phyloP scores from a whole-genome alignment of 306 rosid species.

The Spatholobus suberectus region DNA sequence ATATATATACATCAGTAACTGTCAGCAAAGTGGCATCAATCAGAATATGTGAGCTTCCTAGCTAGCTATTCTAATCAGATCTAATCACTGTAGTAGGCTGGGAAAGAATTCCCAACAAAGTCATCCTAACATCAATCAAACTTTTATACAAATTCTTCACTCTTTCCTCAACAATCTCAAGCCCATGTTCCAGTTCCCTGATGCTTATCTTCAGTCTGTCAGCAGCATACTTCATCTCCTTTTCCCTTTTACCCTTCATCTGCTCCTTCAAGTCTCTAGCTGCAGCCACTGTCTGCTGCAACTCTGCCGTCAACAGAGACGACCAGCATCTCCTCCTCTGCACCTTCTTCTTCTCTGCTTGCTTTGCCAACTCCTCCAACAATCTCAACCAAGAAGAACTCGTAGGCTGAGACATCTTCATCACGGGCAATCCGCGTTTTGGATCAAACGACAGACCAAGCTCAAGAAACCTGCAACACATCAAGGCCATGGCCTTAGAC shows the following conservation, averaged over 20 bases:
- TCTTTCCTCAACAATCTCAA: constrained; percentile 52
- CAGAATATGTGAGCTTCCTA: constrained; percentile 4
- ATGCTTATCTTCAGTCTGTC: constrained; percentile 44
- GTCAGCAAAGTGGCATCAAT: constrained; percentile 17
- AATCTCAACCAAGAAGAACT: constrained; percentile 47
- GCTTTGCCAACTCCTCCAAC: constrained; percentile 37
- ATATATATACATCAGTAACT: constrained; percentile 35
- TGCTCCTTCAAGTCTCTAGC: constrained; percentile 48
- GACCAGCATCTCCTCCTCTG: constrained; percentile 23
- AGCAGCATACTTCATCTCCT: constrained; percentile 36
- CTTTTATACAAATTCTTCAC: constrained; percentile 54
- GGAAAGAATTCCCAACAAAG: constrained; percentile 59
- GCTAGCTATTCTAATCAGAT: constrained; percentile 25
- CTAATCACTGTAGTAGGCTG: constrained; percentile 24
- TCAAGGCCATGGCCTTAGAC: constrained; percentile 50
- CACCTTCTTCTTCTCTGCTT: constrained; percentile 27
- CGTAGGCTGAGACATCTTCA: constrained; percentile 4
- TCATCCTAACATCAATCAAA: constrained; percentile 61
- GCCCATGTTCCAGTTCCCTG: constrained; percentile 45
- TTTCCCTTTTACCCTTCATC: constrained; percentile 41
- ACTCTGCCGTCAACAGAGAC: constrained; percentile 33
- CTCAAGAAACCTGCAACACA: constrained; percentile 52
- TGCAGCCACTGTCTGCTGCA: constrained; percentile 42
- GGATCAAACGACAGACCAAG: constrained; percentile 48
- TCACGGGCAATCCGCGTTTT: constrained; percentile 31